phyloP scores from a whole-genome alignment of 2,329 filamentous ascomycete species.

The Ceratocystis harringtonii region DNA sequence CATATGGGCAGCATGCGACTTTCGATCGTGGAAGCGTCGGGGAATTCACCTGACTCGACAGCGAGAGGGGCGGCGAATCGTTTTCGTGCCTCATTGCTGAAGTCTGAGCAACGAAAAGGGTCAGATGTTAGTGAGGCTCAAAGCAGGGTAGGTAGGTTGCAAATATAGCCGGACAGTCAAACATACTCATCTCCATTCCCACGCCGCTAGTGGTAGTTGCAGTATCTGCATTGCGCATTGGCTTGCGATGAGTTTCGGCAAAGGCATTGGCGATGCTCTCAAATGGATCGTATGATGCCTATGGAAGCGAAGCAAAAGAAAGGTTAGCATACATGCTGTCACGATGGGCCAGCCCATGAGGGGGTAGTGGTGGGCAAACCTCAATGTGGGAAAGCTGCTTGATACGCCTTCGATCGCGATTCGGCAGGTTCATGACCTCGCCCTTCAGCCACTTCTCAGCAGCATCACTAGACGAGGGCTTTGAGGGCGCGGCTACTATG shows the following conservation, averaged over 20 bases:
- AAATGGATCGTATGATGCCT: conserved; percentile 34
- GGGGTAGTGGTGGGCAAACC: conserved; percentile 28
- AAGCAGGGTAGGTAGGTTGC: too few relatives aligned
- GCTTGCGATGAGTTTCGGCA: conserved; percentile 33
- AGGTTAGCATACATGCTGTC: conserved; percentile 9
- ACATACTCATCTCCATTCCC: conserved; percentile 59
- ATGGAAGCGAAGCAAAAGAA: background rate
- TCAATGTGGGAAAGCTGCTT: conserved; percentile 50
- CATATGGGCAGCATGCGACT: conserved; percentile 53
- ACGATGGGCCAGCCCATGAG: background rate
- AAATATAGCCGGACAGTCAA: too few relatives aligned
- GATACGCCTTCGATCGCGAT: conserved; percentile 48
- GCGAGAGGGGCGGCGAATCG: conserved; percentile 49
- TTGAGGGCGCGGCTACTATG: conserved; percentile 38
- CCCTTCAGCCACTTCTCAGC: conserved; percentile 50
- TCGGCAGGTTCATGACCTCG: conserved; percentile 57
- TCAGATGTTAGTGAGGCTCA: background rate
- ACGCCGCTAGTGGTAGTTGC: conserved; percentile 50
- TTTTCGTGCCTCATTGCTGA: conserved; percentile 53
- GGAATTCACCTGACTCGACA: conserved; percentile 54
- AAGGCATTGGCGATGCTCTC: conserved; percentile 40
- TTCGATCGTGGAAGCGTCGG: conserved; percentile 47
- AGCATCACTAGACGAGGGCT: conserved; percentile 50
- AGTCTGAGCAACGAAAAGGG: conserved; percentile 30
- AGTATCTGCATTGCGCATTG: conserved; percentile 39